Evolutionary conservation across 163 green algal genomes (phyloP).

Genomic region (Smithsoniella earleae): DNA sequence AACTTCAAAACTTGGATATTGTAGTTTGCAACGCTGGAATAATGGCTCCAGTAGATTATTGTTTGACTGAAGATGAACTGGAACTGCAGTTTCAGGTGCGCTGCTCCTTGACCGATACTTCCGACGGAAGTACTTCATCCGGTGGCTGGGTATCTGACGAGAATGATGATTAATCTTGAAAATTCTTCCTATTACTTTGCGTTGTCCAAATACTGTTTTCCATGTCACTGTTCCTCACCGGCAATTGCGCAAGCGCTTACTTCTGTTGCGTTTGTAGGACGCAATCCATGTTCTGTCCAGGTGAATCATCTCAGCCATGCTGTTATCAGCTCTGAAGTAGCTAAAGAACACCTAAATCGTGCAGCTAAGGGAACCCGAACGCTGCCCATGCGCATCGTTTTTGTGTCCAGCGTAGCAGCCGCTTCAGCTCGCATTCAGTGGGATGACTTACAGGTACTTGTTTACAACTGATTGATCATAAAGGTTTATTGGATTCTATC

Average conservation of each 20-base stretch:
- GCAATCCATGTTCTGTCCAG: background rate
- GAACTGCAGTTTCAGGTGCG: constrained; percentile 3
- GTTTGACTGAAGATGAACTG: background rate
- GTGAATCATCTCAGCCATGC: background rate
- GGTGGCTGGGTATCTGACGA: too few species aligned
- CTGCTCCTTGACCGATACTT: too few species aligned
- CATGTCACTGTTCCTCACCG: too few species aligned
- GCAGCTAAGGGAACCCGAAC: background rate
- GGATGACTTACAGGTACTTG: background rate
- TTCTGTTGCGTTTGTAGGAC: too few species aligned
- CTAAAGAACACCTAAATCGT: background rate
- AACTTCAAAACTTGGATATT: too few species aligned
- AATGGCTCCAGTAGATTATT: background rate
- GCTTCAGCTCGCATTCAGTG: background rate
- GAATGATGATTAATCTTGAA: too few species aligned
- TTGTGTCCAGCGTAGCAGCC: constrained; percentile 4
- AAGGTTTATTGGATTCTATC: too few species aligned
- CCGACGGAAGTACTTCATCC: too few species aligned
- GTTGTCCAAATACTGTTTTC: too few species aligned
- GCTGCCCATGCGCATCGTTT: background rate
- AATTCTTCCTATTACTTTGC: too few species aligned
- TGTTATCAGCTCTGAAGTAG: background rate
- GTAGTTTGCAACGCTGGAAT: constrained; percentile 8
- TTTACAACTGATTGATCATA: too few species aligned
- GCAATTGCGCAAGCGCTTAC: too few species aligned